These are phyloP conservation scores for Hibiscus trionum DNA, from an alignment of 345 rosid genomes.

Conservation along the genomic window DNA sequence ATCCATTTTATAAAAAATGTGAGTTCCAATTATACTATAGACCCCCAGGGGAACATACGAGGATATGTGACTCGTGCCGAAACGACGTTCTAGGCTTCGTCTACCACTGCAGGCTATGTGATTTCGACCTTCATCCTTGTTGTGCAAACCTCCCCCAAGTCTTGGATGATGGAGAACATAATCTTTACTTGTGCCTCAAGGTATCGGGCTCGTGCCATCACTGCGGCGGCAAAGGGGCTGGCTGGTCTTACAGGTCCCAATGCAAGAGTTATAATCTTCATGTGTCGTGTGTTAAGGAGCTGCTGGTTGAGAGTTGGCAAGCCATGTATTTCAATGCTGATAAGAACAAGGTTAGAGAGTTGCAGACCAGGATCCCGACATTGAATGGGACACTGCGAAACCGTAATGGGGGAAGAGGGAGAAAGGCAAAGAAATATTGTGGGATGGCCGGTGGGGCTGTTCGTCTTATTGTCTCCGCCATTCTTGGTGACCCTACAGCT, in stretches of 20 bases:
- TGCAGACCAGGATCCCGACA: conserved; percentile 32
- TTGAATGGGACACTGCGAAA: conserved; percentile 15
- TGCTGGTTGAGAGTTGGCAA: conserved; percentile 38
- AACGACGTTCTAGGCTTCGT: conserved; percentile 31
- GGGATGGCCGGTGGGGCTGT: conserved; percentile 31
- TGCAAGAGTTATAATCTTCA: conserved; percentile 40
- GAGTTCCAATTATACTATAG: conserved; percentile 21
- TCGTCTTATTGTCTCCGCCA: conserved; percentile 30
- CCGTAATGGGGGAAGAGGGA: conserved; percentile 3
- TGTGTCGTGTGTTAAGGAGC: conserved; percentile 41
- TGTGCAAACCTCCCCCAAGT: conserved; percentile 37
- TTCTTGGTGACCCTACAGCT: conserved; percentile 43
- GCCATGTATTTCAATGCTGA: conserved; percentile 24
- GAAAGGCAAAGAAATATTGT: conserved; percentile 24
- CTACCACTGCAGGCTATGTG: conserved; percentile 36
- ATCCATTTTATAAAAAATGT: conserved; percentile 33
- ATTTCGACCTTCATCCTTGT: conserved; percentile 42
- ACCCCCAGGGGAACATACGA: conserved; percentile 18
- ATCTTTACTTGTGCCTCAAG: conserved; percentile 27
- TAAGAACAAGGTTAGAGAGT: conserved; percentile 21
- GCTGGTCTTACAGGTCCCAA: conserved; percentile 37
- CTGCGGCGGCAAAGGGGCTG: conserved; percentile 29
- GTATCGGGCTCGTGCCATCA: conserved; percentile 25
- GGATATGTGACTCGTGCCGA: conserved; percentile 31
- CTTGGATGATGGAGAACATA: conserved; percentile 26